Base-by-base conservation (phyloP, 73 alveolate genomes). In the Paramecium octaurelia region DNA sequence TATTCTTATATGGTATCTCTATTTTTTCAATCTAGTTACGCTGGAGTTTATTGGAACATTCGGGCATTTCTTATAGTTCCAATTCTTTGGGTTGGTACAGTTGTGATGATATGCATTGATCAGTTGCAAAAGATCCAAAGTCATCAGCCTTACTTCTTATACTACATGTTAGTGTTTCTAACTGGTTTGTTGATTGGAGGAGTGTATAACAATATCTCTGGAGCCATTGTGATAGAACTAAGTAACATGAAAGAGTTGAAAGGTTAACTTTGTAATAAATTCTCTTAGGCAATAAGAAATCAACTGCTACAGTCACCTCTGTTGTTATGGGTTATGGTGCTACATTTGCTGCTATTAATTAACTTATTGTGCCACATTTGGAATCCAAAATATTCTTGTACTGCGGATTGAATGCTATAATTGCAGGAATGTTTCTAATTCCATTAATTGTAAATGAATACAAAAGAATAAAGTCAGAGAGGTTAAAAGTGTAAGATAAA, bases 251-350 rank as follows among this genome's bases (percentile, higher is more conserved):
- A 73, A 73, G 87, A 73, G n/a, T 38, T 36, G n/a, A 73, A 73
- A 38, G 87, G 87, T 35, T 29, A 16, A 3, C 14, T 36, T 73
- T 29, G 3, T 36, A 34, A 4, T 29, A 40, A 40, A 40, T 8
- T 16, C 18, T 6, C 1, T 73, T 73, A 73, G 91, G 76, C 10
- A 80, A 80, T 80, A 80, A 80, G 18, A 80, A 80, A 46, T 80
- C 91, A 4, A 80, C 91, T 14, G 70, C 91, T 3, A 80, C 91
- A 0, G 91, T 80, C 8, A 80, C 91, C 4, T 80, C 91, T 21
- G 91, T 80, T 2, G 91, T 80, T 20, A 80, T 80, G 91, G 91
- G 91, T 0, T 80, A 80, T 80, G 91, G 91, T 24, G 91, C 91
- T 43, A n/a, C 57, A 6, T 80, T 80, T 80, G 91, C 91, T 40